Evolutionary conservation across 2,329 filamentous ascomycete genomes (phyloP), one percentile per base, ranked within the genome.

Genomic region (Leptographium galeiforme): DNA sequence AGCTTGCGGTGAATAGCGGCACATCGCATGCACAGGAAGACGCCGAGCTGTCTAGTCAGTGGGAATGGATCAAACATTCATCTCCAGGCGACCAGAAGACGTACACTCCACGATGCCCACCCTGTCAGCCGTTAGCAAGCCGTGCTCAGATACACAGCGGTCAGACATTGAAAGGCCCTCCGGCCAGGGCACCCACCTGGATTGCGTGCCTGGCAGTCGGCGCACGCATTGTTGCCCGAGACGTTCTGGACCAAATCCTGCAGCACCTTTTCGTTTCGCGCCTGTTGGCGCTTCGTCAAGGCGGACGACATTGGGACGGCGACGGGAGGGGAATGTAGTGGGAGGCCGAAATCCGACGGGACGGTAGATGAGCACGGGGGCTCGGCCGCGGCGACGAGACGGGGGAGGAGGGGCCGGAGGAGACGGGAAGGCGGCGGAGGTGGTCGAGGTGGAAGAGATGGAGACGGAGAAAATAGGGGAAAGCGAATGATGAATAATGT

Each of bases 11-110:
- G 93, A 64, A 97, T 79, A 53, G 89, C 81, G 52, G 90, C 93
- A 75, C 93, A 98, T 66, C 93, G 88, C 87, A 98, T 94, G 72
- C 93, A 98, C 50, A 98, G 76, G 67, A 98, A 98, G 59, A 97
- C 82, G 56, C 93, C 93, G 70, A 98, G 74, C 87, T 96, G 47
- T 44, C 13, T 14, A 19, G 51, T 47, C 13, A 39, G 52, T 52
- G 46, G 46, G 46, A n/a, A 48, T 14, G 53, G 53, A 45, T 2
- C 6, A 25, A 12, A 30, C 13, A n/a, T 7, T 13, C 10, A 2
- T 7, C 38, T 10, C 6, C 38, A 6, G 38, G 25, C 19, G 7
- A 18, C 7, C 41, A 4, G 41, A 19, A 53, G 52, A 76, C 85
- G 65, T 82, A 94, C 87, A 70, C 85, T 96, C 90, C 90, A 96